Evolutionary conservation across 2,329 filamentous ascomycete genomes (phyloP), one percentile per base, ranked within the genome.

Genomic region (Penicillium sp.): DNA sequence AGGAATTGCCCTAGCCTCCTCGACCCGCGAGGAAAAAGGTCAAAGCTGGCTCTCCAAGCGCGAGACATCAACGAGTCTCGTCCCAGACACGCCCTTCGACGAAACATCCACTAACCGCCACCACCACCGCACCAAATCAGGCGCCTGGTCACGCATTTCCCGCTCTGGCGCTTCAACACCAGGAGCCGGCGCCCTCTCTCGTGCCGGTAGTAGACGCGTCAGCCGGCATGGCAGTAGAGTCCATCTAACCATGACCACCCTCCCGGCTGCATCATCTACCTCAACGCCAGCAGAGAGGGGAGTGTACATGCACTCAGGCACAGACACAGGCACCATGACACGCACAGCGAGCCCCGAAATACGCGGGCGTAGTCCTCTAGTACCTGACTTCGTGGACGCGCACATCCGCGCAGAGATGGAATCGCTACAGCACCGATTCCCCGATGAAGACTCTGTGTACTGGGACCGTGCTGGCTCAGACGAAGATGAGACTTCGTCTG

Each of bases 11-110:
- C 80, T 86, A 6, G 81, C 83, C 2, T 80, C 82, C 5, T 79
- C 83, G 21, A 80, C 83, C 6, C 76, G 83, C 38, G 84, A 87
- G 63, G 80, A 80, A 57, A 86, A 87, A 63, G 85, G 85, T n/a
- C 84, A 86, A 66, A 81, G 80, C 55, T 87, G 84, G 84, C 76
- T 86, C 3, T 75, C 78, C 3, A 80, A 84, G 51, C 76, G 83
- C 27, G 81, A 83, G 60, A 84, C 80, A 59, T 81, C 80, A 1
- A 86, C 84, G 0, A 82, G 78, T 45, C 73, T 86, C 3, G 78
- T 79, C 10, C 69, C 73, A 2, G 72, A 79, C 17, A 61, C 59
- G 31, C 68, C 76, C 17, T 66, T 72, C 36, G 69, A 72, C 47
- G 73, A 75, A 55, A 52, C 60, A 60, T 38, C 65, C 49, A 58